Conservation (phyloP, 371 early-diverging fungal genomes). For the Mucor sp. region DNA sequence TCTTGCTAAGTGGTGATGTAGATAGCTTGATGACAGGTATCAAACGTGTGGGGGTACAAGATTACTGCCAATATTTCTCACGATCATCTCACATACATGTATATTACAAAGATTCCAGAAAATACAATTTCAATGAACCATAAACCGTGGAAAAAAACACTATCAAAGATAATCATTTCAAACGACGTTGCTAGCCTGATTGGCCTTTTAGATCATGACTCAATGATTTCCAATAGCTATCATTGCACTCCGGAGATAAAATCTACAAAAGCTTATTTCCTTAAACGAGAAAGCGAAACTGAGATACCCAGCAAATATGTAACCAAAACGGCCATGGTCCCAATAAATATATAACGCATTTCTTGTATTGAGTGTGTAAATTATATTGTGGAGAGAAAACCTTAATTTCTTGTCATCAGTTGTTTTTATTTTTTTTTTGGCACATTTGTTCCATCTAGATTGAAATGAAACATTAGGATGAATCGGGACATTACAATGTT, state of each 20-base stretch:
- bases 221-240: not conserved
- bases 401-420: not conserved
- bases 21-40: not conserved
- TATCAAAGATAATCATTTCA: not conserved
- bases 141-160: not conserved
- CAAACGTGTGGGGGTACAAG: not conserved
- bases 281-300: not conserved
- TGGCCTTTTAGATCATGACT: constrained; percentile 4
- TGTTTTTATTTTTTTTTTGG: no score
- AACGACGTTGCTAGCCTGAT: not conserved
- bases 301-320: not conserved
- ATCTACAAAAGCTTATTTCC: not conserved
- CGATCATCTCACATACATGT: not conserved
- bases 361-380: not conserved
- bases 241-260: not conserved
- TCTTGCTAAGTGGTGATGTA: not conserved
- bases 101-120: not conserved
- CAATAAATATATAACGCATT: not conserved
- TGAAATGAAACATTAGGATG: not conserved
- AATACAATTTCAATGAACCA: not conserved
- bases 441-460: not conserved
- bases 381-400: not conserved
- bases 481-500: not conserved
- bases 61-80: not conserved
- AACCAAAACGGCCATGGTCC: not conserved